Percentiles rank a stretch among this genome's conserved stretches.
Conservation (phyloP, 2,329 filamentous ascomycete genomes). For the Xylaria hypoxylon region DNA sequence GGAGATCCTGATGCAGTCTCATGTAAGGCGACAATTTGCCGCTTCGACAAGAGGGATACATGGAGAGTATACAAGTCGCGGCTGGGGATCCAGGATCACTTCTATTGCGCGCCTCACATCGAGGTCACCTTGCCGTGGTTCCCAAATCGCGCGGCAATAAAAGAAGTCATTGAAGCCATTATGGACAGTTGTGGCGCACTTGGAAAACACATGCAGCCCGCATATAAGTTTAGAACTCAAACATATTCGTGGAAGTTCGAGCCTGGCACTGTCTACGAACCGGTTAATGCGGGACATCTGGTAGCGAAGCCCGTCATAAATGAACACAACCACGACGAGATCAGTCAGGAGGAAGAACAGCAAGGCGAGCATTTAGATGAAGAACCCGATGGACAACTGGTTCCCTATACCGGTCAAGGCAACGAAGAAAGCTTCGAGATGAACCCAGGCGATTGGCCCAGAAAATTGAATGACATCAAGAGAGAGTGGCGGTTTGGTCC, state of each 20-base stretch:
- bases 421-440: slow-evolving; percentile 8
- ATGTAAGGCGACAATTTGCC: slow-evolving; percentile 30
- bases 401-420: slow-evolving; percentile 14
- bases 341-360: slow-evolving; percentile 13
- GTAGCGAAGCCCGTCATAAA: slow-evolving; percentile 18
- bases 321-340: slow-evolving; percentile 5
- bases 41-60: slow-evolving; percentile 32
- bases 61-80: slow-evolving; percentile 34
- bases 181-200: slow-evolving; percentile 22
- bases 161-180: slow-evolving; percentile 31
- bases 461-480: slow-evolving; percentile 26
- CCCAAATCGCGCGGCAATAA: slow-evolving; percentile 26
- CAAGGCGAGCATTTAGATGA: background rate
- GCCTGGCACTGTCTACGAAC: slow-evolving; percentile 33
- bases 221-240: slow-evolving; percentile 32
- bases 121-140: slow-evolving; percentile 31
- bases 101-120: slow-evolving; percentile 36
- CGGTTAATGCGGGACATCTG: slow-evolving; percentile 25
- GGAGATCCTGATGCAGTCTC: slow-evolving; percentile 21
- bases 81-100: slow-evolving; percentile 25
- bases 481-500: slow-evolving; percentile 30
- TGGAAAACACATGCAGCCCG: slow-evolving; percentile 33
- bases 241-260: slow-evolving; percentile 35
- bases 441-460: slow-evolving; percentile 1
- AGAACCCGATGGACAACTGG: slow-evolving; percentile 1